Evolutionary conservation across 2,329 filamentous ascomycete genomes (phyloP), one percentile per base, ranked within the genome.

Genomic region (Aspergillus piperis): DNA sequence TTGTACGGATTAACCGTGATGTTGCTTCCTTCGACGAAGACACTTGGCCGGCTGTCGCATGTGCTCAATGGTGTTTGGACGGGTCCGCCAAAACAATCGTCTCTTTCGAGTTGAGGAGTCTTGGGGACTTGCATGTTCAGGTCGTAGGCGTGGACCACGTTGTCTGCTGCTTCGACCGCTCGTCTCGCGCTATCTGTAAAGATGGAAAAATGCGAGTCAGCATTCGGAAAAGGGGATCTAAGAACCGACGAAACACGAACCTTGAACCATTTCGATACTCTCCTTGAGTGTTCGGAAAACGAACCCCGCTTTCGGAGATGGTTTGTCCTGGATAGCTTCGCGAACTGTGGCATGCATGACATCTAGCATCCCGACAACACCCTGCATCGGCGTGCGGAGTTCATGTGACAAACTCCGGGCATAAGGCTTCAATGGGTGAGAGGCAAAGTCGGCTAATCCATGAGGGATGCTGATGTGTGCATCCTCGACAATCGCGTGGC

Each of bases 41-140:
- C 70, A 27, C 72, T 76, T 32, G 78, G 75, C 27, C 75, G 77
- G 50, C 60, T 71, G 42, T 79, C 77, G 42, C 68, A 68, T 23
- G 67, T 59, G 8, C 59, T 59, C 13, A 67, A 64, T 27, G 67
- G 58, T 11, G 67, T 63, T 38, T 68, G 68, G 15, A 66, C 66
- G 8, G 68, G 63, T 8, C 68, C 64, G 15, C 71, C 68, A 17
- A 74, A 66, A 19, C 72, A 68, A 5, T 77, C 75, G 44, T 71
- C 76, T 15, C 70, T 59, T 23, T 75, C 78, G 38, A 78, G 77
- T 48, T 80, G 73, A 7, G 84, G 85, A 11, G 83, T 86, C 63
- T 88, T 86, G n/a, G 88, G 88, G 44, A 91, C 82, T 66, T 88
- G 85, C 86, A 90, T 89, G 69, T 90, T 88, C 74, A 90, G 84